Evolutionary conservation across 257 asterid species (phyloP), one percentile per base, ranked within the genome.

Genomic region (Voacanga thouarsii): DNA sequence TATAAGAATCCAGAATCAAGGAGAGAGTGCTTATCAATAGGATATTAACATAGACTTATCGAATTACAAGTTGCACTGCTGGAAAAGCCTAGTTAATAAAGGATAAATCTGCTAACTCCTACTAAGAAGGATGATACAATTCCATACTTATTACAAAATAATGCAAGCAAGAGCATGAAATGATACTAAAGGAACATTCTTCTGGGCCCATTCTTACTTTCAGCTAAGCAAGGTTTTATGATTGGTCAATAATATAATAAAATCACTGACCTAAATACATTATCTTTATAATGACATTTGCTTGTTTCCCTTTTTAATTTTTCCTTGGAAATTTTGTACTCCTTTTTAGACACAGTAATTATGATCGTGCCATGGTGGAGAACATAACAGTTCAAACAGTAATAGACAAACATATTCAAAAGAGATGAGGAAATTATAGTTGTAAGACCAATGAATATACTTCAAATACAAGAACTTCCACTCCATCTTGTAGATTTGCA

Each of bases 1-100:
- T 96, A 89, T 66, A 96, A 83, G 80, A 96, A 93, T 84, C 99
- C 99, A 81, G 98, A 93, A 87, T 93, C 99, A 72, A 93, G 94
- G 82, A 96, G 92, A 59, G 98, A 90, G 89, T 92, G 99, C 83
- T 90, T 96, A 87, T 93, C 99, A 84, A 88, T 88, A 30, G 94
- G 92, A 98, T 96, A 97, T 75, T 81, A 75, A 80, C 55, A 83
- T 73, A 82, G 65, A 63, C 65, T 67, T 71, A 79, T 49, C 56
- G 66, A 72, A 37, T 43, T 50, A 70, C 28, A 71, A 19, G 64
- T 75, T 74, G 51, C 1, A 26, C 3, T 7, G 15, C 24, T 16
- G 47, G 39, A 60, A 60, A 24, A 51, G 43, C 18, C 28, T 51
- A 15, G 55, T 39, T 43, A 72, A 18, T 44, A 28, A 51, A 37